These are phyloP conservation scores for Oryza australiensis DNA, from an alignment of 176 grass and related monocot genomes.

Conservation along the genomic window DNA sequence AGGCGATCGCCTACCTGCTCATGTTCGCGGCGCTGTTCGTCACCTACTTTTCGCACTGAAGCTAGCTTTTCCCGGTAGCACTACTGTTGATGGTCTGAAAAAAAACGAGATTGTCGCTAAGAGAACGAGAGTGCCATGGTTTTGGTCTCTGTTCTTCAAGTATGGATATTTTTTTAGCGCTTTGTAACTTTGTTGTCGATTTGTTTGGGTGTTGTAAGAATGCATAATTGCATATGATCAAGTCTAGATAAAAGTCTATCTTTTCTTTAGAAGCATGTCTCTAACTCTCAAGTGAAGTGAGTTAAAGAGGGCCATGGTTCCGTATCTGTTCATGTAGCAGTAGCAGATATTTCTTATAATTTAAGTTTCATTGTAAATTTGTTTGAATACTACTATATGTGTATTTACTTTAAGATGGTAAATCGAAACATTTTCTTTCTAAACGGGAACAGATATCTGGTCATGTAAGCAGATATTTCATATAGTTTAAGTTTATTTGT, in stretches of 20 bases:
- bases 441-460: background rate
- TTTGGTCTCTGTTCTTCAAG: background rate
- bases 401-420: too few relatives aligned
- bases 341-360: background rate
- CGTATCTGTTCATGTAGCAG: background rate
- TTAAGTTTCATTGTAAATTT: background rate
- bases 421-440: too few relatives aligned
- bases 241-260: background rate
- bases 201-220: background rate
- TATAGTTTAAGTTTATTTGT: background rate
- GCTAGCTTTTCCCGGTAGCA: background rate
- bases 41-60: conserved; percentile 16
- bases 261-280: background rate
- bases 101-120: background rate
- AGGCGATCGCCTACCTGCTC: conserved; percentile 37
- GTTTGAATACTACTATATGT: background rate
- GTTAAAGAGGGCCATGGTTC: background rate
- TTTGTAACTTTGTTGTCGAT: background rate
- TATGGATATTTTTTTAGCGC: background rate
- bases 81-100: background rate
- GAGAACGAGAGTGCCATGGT: background rate
- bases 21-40: conserved; percentile 32
- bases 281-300: background rate
- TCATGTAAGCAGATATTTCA: background rate
- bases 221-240: background rate